phyloP scores from a whole-genome alignment of 2,329 filamentous ascomycete species.

The Nemania abortiva region DNA sequence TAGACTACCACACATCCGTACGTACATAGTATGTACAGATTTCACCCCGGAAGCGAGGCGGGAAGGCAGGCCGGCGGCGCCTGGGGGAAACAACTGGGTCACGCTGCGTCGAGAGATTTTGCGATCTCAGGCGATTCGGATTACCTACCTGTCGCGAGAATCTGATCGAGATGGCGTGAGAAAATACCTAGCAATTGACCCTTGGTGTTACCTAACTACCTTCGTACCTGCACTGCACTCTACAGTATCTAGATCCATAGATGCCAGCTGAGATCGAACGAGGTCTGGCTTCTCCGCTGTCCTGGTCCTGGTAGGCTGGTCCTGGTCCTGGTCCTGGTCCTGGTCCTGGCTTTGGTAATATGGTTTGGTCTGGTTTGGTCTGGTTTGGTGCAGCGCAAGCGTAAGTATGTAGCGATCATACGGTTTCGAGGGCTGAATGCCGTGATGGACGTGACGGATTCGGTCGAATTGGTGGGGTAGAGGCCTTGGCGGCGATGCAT shows the following conservation, averaged over 20 bases:
- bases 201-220: no score
- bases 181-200: background rate
- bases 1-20: background rate
- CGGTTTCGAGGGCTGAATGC: constrained; percentile 32
- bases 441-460: constrained; percentile 16
- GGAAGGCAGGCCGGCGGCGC: background rate
- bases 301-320: no score
- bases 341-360: no score
- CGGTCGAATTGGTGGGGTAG: constrained; percentile 26
- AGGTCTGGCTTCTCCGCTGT: background rate
- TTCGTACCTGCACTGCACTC: background rate
- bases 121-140: background rate
- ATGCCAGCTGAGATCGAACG: constrained; percentile 28
- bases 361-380: background rate
- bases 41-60: constrained; percentile 17
- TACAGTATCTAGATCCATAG: background rate
- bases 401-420: constrained; percentile 26
- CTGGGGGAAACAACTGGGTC: background rate
- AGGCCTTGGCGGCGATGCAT: constrained; percentile 27
- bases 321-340: no score
- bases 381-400: background rate
- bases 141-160: background rate
- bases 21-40: background rate
- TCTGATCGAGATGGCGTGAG: background rate
- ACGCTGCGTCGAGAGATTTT: background rate